Evolutionary conservation across 768 basidiomycete genomes (phyloP).

Genomic region (Boletus vermiculosoides): DNA sequence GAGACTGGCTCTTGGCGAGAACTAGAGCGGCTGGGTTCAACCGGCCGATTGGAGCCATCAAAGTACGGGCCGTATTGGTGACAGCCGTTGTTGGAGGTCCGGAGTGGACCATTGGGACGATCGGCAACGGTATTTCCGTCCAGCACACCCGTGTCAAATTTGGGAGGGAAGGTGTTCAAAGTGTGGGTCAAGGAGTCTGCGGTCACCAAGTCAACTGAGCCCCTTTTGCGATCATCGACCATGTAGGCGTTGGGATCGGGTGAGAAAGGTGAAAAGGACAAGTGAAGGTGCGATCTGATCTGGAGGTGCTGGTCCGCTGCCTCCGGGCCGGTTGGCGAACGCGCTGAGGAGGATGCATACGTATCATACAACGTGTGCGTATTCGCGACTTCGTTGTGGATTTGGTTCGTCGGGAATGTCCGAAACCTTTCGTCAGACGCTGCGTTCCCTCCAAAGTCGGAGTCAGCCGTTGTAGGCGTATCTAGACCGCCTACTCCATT

Average conservation of each 20-base stretch:
- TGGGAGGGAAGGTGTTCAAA: conserved; percentile 50
- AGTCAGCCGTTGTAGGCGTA: conserved; percentile 2
- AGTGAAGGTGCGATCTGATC: conserved; percentile 18
- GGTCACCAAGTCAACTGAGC: conserved; percentile 35
- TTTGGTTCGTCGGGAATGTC: conserved; percentile 20
- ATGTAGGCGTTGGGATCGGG: conserved; percentile 60
- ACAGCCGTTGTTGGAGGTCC: conserved; percentile 44
- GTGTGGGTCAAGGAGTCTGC: conserved; percentile 47
- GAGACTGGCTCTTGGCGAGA: conserved; percentile 52
- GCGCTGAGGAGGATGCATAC: conserved; percentile 17
- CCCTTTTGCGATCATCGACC: conserved; percentile 38
- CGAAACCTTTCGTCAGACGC: conserved; percentile 25
- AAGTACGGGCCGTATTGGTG: conserved; percentile 47
- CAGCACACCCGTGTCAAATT: conserved; percentile 40
- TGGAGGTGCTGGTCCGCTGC: conserved; percentile 19
- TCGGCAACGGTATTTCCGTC: conserved; percentile 38
- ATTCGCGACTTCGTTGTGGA: conserved; percentile 14
- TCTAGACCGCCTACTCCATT: conserved; percentile 23
- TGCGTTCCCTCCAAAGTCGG: conserved; percentile 18
- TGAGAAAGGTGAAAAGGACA: conserved; percentile 72
- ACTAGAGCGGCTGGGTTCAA: conserved; percentile 40
- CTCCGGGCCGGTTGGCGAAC: conserved; percentile 15
- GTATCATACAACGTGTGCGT: conserved; percentile 21
- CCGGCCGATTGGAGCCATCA: conserved; percentile 39
- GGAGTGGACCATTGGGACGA: conserved; percentile 44